Percentiles rank a stretch among this genome's conserved stretches.
These are phyloP conservation scores for Aspergillus ochraceus DNA, from an alignment of 2,329 filamentous ascomycete species.

Conservation along the genomic window DNA sequence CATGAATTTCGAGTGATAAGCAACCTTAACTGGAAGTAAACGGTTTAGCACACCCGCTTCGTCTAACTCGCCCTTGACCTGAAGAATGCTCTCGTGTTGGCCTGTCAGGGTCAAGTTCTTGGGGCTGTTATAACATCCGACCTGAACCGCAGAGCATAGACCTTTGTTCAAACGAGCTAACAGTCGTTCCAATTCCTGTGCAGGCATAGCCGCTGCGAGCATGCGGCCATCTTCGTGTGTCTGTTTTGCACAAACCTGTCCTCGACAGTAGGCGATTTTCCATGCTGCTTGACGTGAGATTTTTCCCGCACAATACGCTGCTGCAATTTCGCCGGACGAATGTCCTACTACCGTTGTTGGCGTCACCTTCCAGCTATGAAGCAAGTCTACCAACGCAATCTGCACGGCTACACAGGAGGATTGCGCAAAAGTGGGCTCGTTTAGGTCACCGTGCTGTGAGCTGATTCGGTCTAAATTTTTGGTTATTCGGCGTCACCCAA, in stretches of 20 bases:
- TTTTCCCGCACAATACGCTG: constrained; percentile 28
- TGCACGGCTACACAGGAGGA: constrained; percentile 22
- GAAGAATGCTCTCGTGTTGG: neutral
- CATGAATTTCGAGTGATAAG: neutral
- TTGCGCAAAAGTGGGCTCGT: neutral
- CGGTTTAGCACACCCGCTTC: neutral
- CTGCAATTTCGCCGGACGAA: constrained; percentile 53
- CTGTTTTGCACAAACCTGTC: too few species aligned
- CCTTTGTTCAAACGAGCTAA: neutral
- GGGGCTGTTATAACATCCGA: neutral
- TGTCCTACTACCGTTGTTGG: constrained; percentile 47
- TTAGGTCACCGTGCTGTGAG: neutral
- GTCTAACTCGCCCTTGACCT: neutral
- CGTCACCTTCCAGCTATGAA: constrained; percentile 33
- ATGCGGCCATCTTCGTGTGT: neutral
- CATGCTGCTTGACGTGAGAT: too few species aligned
- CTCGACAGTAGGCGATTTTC: too few species aligned
- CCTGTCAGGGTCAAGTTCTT: neutral
- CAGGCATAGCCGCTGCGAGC: neutral
- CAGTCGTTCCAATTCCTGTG: neutral
- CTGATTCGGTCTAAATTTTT: neutral
- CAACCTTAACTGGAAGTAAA: neutral
- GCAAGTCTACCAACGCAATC: constrained; percentile 27
- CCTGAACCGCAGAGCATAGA: neutral
- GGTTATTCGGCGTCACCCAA: neutral